phyloP scores from a whole-genome alignment of 78 protist species.

The Isochrysis galbana region DNA sequence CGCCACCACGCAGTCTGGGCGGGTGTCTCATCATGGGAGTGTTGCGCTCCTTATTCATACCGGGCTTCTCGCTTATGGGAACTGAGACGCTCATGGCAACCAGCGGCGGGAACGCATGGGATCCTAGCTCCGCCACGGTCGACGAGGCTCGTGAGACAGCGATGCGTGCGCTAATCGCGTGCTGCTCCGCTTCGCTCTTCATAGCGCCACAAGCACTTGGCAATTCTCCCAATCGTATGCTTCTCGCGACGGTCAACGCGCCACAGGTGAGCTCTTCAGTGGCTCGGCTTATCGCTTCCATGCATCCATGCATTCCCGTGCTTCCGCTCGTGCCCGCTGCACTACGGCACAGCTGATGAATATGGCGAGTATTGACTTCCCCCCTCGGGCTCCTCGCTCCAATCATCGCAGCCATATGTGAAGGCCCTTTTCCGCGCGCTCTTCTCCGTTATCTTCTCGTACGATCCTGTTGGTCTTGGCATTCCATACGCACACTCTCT shows the following conservation, averaged over 20 bases:
- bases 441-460: not conserved
- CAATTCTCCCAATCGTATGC: not conserved
- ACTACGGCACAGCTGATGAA: too few species aligned
- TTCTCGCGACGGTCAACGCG: not conserved
- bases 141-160: not conserved
- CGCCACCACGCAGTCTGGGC: too few species aligned
- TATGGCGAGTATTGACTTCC: too few species aligned
- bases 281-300: too few species aligned
- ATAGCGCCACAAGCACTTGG: not conserved
- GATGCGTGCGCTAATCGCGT: not conserved
- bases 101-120: not conserved
- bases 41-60: too few species aligned
- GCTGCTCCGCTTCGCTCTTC: not conserved
- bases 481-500: not conserved
- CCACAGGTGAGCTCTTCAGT: too few species aligned
- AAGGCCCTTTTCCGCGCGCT: constrained; percentile 19
- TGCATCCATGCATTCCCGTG: too few species aligned
- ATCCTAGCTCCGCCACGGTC: not conserved
- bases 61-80: too few species aligned
- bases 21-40: too few species aligned
- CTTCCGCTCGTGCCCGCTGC: too few species aligned
- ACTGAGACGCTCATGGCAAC: too few species aligned
- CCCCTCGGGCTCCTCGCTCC: too few species aligned
- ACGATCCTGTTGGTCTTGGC: not conserved
- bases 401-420: not conserved